A percentile compares a stretch with the other conserved stretches of the same genome.
Evolutionary conservation across 2,329 filamentous ascomycete genomes (phyloP).

Genomic region (Aureobasidium mangrovei): DNA sequence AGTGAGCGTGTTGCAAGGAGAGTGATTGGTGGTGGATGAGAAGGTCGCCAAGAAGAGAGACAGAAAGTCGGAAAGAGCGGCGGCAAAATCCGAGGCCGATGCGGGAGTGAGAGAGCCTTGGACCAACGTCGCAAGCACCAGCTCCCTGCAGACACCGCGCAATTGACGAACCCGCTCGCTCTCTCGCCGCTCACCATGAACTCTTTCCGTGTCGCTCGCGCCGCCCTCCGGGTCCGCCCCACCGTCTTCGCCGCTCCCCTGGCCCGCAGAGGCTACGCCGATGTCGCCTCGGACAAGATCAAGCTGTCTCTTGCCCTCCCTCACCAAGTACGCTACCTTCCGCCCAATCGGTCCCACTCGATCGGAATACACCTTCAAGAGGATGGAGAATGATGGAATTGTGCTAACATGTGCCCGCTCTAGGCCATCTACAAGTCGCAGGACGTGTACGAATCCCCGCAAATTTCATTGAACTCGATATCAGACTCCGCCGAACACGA

Average conservation of each 20-base stretch:
- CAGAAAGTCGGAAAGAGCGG: background rate
- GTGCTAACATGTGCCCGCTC: slow-evolving; percentile 19
- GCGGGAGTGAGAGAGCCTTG: slow-evolving; percentile 8
- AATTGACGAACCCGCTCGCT: slow-evolving; percentile 12
- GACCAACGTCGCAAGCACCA: slow-evolving; percentile 11
- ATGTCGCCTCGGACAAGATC: slow-evolving; percentile 56
- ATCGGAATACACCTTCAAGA: background rate
- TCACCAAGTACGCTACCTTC: slow-evolving; percentile 71
- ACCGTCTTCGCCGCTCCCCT: slow-evolving; percentile 56
- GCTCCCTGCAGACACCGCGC: slow-evolving; percentile 4
- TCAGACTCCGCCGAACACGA: background rate
- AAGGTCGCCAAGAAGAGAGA: slow-evolving; percentile 2
- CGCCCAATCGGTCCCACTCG: background rate
- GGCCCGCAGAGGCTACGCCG: slow-evolving; percentile 79
- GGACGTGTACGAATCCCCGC: slow-evolving; percentile 52
- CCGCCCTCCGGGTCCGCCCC: slow-evolving; percentile 76
- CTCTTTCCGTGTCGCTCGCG: slow-evolving; percentile 84
- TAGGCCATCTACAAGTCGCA: slow-evolving; percentile 62
- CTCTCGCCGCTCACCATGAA: slow-evolving; percentile 58
- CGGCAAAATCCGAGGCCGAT: slow-evolving; percentile 7
- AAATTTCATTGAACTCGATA: background rate
- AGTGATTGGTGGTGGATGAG: background rate
- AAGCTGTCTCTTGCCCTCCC: slow-evolving; percentile 96
- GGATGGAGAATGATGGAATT: background rate
- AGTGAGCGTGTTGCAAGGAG: too few species aligned